Base-by-base conservation (phyloP, 2,329 filamentous ascomycete species). In the Zymoseptoria crescenta region DNA sequence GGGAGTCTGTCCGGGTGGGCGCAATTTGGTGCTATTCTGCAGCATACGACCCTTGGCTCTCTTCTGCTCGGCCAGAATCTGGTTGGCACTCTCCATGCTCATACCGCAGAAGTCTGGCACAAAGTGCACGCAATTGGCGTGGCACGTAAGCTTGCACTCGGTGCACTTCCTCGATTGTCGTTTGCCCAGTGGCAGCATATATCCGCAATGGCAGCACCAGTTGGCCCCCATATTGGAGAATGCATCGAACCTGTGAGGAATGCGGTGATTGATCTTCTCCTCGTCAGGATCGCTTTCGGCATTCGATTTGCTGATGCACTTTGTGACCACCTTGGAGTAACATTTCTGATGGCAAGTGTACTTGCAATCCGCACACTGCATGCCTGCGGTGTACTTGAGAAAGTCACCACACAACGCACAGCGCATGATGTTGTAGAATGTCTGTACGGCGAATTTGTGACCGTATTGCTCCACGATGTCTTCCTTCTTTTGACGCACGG, bases 361-460 rank as follows among this genome's bases (percentile, higher is more conserved):
- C 77, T 97, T 97, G 87, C 94, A 99, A 77, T 99, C 94, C 65
- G 95, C 89, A 75, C 94, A 99, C 77, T 99, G 94, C 93, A 99
- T 99, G 62, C 94, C 94, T 21, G 94, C 90, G 54, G 93, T 95
- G 74, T 97, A 97, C 73, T 97, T 99, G 77, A 99, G 87, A 72
- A 99, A 97, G 67, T 99, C 94, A 61, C 92, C 94, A 73, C 94
- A 99, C 41, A 97, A 85, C 13, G 94, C 94, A 76, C 94, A 99
- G 63, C 94, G 93, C 94, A 99, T 99, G 72, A 99, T 96, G 81
- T 97, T 99, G 86, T 97, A 99, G 76, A 99, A 99, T 74, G 96
- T 94, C 74, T 96, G 92, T 71, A 94, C 89, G 58, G 97, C 87
- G 72, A 99, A 99, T 77, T 97, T 99, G 86, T 99, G 94, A 54